Percentiles rank a stretch among this genome's conserved stretches.
Evolutionary conservation across 148 eudicot species (phyloP).

Genomic region (Arctostaphylos glauca): DNA sequence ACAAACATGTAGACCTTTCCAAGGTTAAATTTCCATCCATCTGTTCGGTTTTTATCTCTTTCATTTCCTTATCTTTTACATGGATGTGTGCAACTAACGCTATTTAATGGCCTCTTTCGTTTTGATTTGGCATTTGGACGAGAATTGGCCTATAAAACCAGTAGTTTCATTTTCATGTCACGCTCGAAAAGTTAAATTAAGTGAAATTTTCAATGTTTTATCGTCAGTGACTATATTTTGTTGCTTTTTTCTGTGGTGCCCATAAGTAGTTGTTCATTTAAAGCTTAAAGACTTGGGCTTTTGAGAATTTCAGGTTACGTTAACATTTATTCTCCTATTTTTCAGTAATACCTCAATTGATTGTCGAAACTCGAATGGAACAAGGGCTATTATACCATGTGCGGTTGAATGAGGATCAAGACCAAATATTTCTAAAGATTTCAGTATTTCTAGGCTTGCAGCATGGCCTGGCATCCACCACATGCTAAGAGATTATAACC

Average conservation of each 20-base stretch:
- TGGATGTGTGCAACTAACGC: background rate
- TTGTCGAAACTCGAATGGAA: background rate
- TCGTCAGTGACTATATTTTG: background rate
- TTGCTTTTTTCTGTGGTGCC: background rate
- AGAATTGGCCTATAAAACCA: background rate
- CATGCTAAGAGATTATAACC: background rate
- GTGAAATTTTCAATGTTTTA: background rate
- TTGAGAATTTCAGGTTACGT: background rate
- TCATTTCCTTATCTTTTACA: background rate
- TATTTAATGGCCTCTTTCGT: background rate
- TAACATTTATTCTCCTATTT: background rate
- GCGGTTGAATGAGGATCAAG: background rate
- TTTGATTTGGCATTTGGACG: background rate
- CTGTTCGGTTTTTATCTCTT: background rate
- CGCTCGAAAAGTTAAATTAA: background rate
- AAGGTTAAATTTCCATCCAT: conserved; percentile 42
- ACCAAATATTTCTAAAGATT: background rate
- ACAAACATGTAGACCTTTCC: conserved; percentile 82
- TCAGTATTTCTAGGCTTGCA: background rate
- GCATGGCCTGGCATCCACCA: background rate
- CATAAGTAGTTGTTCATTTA: background rate
- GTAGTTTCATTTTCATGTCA: background rate
- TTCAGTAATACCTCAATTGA: background rate
- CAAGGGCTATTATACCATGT: background rate
- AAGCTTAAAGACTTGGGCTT: background rate